Percentiles rank a stretch among this genome's conserved stretches.
These are phyloP conservation scores for Polygonum maritimum DNA, from an alignment of 148 eudicot genomes.

Conservation along the genomic window DNA sequence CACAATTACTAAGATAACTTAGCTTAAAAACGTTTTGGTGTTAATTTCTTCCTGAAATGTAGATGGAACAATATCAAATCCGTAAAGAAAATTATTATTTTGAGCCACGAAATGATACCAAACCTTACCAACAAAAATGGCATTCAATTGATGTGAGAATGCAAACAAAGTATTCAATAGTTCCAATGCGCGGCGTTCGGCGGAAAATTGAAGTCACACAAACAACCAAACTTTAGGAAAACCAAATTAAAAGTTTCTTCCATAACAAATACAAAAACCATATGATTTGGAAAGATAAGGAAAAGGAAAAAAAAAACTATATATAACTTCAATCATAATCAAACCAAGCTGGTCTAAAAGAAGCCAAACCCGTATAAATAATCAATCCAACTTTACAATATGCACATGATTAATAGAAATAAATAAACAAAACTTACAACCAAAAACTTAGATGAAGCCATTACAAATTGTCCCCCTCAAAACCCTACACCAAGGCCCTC, in stretches of 20 bases:
- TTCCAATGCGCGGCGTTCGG: constrained; percentile 98
- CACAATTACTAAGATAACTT: no score
- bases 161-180: constrained; percentile 25
- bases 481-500: constrained; percentile 51
- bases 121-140: background rate
- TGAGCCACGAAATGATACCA: background rate
- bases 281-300: background rate
- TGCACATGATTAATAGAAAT: constrained; percentile 8
- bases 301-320: background rate
- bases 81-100: background rate
- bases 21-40: background rate
- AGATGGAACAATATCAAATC: background rate
- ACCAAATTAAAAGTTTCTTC: background rate
- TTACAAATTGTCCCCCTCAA: constrained; percentile 52
- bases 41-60: background rate
- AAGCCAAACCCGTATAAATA: constrained; percentile 7
- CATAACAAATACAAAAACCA: background rate
- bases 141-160: background rate
- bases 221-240: constrained; percentile 17
- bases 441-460: constrained; percentile 30
- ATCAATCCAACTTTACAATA: background rate
- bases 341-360: constrained; percentile 15
- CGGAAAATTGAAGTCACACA: constrained; percentile 37
- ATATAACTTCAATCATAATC: constrained; percentile 13
- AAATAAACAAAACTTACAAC: constrained; percentile 14